These are phyloP conservation scores for Erodium trifolium DNA, from an alignment of 441 rosid genomes.

Conservation along the genomic window DNA sequence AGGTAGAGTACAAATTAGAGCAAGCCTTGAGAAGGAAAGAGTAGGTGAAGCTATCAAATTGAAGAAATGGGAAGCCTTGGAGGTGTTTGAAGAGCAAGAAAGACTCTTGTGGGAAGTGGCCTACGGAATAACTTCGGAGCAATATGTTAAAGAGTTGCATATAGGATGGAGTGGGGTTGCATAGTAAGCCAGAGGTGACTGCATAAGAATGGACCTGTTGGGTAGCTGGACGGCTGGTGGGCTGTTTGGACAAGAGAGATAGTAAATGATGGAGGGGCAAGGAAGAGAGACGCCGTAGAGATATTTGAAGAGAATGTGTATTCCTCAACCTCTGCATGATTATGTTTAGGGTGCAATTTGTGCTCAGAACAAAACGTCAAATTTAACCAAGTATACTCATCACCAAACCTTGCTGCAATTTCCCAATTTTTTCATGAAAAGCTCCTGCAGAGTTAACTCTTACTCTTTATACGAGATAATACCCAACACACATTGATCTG, in stretches of 20 bases:
- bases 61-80: slow-evolving; percentile 28
- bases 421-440: neutral
- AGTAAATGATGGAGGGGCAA: slow-evolving; percentile 17
- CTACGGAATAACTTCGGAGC: slow-evolving; percentile 51
- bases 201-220: no score
- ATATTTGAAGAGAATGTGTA: neutral
- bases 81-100: slow-evolving; percentile 44
- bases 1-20: slow-evolving; percentile 27
- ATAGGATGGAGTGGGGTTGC: slow-evolving; percentile 16
- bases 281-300: neutral
- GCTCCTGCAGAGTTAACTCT: neutral
- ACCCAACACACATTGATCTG: neutral
- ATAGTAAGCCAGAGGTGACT: neutral
- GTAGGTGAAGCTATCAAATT: slow-evolving; percentile 64
- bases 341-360: neutral
- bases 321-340: neutral
- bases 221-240: neutral
- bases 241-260: slow-evolving; percentile 29
- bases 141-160: slow-evolving; percentile 43
- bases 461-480: neutral
- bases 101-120: slow-evolving; percentile 33
- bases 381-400: neutral
- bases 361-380: neutral
- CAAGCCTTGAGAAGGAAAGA: slow-evolving; percentile 53
- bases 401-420: neutral